These are phyloP conservation scores for Ampelocalamus luodianensis DNA, from an alignment of 176 grass and related monocot species.

Conservation along the genomic window DNA sequence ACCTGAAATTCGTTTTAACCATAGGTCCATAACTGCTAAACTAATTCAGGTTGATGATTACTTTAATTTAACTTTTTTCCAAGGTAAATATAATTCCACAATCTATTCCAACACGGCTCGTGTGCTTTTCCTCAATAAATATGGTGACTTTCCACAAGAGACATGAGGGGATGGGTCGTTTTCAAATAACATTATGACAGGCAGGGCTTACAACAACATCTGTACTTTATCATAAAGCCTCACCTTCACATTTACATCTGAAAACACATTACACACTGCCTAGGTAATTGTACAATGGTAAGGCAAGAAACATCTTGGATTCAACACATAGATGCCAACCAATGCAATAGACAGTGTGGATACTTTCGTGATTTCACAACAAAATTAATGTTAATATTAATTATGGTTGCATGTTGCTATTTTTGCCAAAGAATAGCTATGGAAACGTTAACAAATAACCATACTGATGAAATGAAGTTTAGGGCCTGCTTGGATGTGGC, in stretches of 20 bases:
- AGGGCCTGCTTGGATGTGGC: too few species aligned
- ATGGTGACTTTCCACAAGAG: conserved; percentile 24
- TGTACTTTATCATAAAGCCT: conserved; percentile 27
- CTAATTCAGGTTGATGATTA: conserved; percentile 2
- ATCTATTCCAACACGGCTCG: not conserved
- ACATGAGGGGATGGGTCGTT: not conserved
- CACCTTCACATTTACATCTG: not conserved
- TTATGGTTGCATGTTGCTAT: not conserved
- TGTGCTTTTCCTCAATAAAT: conserved; percentile 36
- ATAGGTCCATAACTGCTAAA: not conserved
- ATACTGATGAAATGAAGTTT: not conserved
- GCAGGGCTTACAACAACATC: not conserved
- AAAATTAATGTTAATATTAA: not conserved
- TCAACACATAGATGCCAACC: not conserved
- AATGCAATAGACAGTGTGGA: not conserved
- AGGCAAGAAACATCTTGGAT: not conserved
- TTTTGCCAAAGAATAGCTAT: not conserved
- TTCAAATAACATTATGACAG: conserved; percentile 2
- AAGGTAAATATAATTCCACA: not conserved
- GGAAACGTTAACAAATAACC: not conserved
- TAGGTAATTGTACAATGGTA: conserved; percentile 26
- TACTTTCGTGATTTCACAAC: not conserved
- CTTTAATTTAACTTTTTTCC: not conserved
- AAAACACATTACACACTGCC: not conserved
- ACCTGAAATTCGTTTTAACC: not conserved